phyloP scores from a whole-genome alignment of 371 early-diverging fungal species.

The Dipsacomyces acuminosporus region DNA sequence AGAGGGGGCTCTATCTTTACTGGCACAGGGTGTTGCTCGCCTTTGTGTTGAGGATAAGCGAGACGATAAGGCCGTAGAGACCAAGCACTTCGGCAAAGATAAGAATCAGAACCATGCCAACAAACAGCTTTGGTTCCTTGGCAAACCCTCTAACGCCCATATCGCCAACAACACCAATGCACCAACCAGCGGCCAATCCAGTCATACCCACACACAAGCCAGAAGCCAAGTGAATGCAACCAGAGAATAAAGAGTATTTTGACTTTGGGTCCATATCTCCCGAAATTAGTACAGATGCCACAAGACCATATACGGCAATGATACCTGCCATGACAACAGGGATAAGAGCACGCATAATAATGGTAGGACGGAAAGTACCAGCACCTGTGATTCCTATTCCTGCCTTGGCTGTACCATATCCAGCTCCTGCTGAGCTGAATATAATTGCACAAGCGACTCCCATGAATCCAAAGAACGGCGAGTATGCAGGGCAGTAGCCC shows the following conservation, averaged over 20 bases:
- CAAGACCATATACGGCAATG: constrained; percentile 95
- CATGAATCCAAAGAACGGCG: constrained; percentile 68
- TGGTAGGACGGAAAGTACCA: constrained; percentile 92
- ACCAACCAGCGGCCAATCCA: constrained; percentile 93
- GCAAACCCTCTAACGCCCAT: constrained; percentile 88
- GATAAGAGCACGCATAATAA: constrained; percentile 80
- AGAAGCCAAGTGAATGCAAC: constrained; percentile 89
- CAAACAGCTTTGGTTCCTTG: constrained; percentile 92
- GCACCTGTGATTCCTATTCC: constrained; percentile 94
- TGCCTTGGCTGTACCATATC: constrained; percentile 97
- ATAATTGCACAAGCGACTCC: constrained; percentile 63
- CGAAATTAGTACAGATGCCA: constrained; percentile 87
- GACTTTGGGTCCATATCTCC: constrained; percentile 62
- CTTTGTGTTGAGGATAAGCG: constrained; percentile 93
- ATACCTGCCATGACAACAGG: constrained; percentile 99
- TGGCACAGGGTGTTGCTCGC: constrained; percentile 48
- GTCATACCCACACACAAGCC: constrained; percentile 91
- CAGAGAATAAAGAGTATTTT: constrained; percentile 53
- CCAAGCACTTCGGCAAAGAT: constrained; percentile 99
- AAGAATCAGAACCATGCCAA: constrained; percentile 90
- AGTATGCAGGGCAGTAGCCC: constrained; percentile 52
- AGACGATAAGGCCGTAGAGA: constrained; percentile 90
- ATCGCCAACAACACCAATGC: constrained; percentile 97
- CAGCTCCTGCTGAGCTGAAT: constrained; percentile 80
- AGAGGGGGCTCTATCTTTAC: too few relatives aligned